These are phyloP conservation scores for Dunaliella sp. DNA, from an alignment of 139 green algal species.

Conservation along the genomic window DNA sequence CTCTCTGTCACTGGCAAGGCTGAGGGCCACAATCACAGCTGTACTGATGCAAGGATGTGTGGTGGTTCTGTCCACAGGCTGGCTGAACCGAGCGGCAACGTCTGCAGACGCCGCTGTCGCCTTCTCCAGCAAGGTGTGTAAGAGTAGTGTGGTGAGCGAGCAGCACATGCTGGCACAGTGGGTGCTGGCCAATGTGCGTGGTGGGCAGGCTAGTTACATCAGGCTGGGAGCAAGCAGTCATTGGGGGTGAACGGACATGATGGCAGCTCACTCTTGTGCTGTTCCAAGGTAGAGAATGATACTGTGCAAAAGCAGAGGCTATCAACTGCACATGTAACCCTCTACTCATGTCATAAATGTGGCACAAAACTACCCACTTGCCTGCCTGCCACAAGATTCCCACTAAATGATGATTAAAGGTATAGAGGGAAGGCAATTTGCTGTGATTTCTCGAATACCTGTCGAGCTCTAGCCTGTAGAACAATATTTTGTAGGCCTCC, in stretches of 20 bases:
- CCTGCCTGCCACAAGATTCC: too few relatives aligned
- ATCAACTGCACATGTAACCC: neutral
- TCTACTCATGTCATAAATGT: too few relatives aligned
- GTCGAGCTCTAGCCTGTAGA: neutral
- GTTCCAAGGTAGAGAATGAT: neutral
- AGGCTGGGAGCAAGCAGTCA: neutral
- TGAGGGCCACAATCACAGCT: neutral
- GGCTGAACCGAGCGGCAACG: constrained; percentile 63
- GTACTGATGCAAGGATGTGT: neutral
- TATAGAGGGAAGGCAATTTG: too few relatives aligned
- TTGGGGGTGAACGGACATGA: neutral
- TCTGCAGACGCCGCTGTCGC: constrained; percentile 41
- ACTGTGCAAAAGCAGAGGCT: neutral
- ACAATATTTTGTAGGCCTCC: neutral
- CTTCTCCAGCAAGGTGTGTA: constrained; percentile 29
- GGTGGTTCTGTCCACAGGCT: constrained; percentile 30
- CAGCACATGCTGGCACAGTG: neutral
- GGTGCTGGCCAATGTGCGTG: neutral
- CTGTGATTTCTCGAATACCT: neutral
- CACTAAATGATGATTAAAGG: too few relatives aligned
- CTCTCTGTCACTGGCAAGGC: neutral
- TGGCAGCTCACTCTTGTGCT: neutral
- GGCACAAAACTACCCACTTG: too few relatives aligned
- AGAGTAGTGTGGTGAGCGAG: too few relatives aligned
- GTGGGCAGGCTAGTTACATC: neutral